Conservation (phyloP, 192 early-diverging fungal genomes). For the Coemansia aciculifera region DNA sequence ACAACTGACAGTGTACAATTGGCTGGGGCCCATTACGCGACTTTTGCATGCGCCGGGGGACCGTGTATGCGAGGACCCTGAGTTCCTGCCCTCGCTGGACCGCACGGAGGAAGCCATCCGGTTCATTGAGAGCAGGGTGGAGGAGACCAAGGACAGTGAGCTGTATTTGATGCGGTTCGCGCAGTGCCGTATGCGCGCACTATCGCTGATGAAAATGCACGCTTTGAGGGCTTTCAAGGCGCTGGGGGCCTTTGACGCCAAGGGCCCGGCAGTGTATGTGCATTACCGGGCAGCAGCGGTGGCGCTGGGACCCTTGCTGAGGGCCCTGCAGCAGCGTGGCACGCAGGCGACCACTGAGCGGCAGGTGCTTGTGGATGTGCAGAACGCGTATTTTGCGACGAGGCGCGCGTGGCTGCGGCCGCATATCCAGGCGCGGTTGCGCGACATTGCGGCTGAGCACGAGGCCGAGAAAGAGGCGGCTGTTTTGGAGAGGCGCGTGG, state of each 20-base stretch:
- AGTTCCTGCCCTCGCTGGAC: slow-evolving; percentile 80
- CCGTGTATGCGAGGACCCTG: slow-evolving; percentile 69
- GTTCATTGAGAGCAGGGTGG: slow-evolving; percentile 44
- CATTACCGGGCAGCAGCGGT: slow-evolving; percentile 75
- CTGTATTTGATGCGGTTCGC: slow-evolving; percentile 91
- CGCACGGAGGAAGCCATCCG: slow-evolving; percentile 75
- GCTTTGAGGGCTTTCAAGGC: slow-evolving; percentile 62
- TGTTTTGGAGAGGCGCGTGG: slow-evolving; percentile 13
- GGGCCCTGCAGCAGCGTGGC: slow-evolving; percentile 74
- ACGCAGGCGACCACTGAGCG: slow-evolving; percentile 65
- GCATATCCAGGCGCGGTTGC: slow-evolving; percentile 64
- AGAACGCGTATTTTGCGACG: slow-evolving; percentile 71
- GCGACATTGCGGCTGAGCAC: slow-evolving; percentile 46
- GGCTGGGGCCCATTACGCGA: slow-evolving; percentile 77
- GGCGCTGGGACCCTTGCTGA: slow-evolving; percentile 62
- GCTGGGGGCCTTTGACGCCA: not conserved
- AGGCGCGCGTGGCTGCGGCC: slow-evolving; percentile 69
- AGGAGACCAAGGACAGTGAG: slow-evolving; percentile 79
- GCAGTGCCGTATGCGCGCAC: slow-evolving; percentile 91
- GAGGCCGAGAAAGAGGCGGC: not conserved
- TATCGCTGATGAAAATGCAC: slow-evolving; percentile 89
- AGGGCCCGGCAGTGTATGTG: slow-evolving; percentile 61
- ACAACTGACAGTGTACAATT: slow-evolving; percentile 77
- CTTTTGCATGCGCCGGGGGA: slow-evolving; percentile 85
- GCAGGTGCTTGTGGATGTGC: slow-evolving; percentile 75